Evolutionary conservation across 768 basidiomycete genomes (phyloP).

Genomic region (Pisolithus sp.): DNA sequence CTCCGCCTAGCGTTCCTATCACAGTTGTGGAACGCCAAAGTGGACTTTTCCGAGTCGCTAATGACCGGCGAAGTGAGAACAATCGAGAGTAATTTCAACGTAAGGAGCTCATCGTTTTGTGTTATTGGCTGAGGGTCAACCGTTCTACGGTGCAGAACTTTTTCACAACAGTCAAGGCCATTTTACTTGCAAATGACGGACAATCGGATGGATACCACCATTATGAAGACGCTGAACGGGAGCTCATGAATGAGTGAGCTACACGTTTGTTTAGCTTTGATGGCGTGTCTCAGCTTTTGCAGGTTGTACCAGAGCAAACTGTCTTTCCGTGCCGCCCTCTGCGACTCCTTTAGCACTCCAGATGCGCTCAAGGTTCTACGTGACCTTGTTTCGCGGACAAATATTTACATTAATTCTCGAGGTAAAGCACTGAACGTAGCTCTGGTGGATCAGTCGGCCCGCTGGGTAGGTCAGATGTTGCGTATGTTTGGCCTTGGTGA

Average conservation of each 20-base stretch:
- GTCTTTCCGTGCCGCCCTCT: conserved; percentile 79
- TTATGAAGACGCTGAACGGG: conserved; percentile 60
- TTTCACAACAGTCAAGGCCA: conserved; percentile 81
- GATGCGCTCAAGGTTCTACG: conserved; percentile 68
- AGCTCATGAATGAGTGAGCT: conserved; percentile 57
- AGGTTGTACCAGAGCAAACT: conserved; percentile 73
- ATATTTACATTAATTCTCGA: conserved; percentile 77
- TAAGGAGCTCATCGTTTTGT: conserved; percentile 32
- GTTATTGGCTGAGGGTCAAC: neutral
- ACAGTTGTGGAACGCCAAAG: conserved; percentile 86
- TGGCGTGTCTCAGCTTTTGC: conserved; percentile 7
- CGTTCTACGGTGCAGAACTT: conserved; percentile 63
- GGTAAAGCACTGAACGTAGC: conserved; percentile 53
- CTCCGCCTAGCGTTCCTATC: conserved; percentile 86
- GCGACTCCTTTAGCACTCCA: conserved; percentile 97
- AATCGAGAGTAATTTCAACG: conserved; percentile 81
- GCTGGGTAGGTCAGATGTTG: conserved; percentile 69
- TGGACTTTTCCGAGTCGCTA: conserved; percentile 89
- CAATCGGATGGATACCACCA: conserved; percentile 57
- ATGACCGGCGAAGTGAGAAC: conserved; percentile 87
- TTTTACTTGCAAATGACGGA: conserved; percentile 47
- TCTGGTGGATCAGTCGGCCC: conserved; percentile 56
- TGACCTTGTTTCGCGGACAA: conserved; percentile 78
- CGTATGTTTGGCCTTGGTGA: conserved; percentile 77
- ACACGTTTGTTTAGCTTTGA: neutral